Base-by-base conservation (phyloP, 306 rosid genomes). In the Dryas octopetala region DNA sequence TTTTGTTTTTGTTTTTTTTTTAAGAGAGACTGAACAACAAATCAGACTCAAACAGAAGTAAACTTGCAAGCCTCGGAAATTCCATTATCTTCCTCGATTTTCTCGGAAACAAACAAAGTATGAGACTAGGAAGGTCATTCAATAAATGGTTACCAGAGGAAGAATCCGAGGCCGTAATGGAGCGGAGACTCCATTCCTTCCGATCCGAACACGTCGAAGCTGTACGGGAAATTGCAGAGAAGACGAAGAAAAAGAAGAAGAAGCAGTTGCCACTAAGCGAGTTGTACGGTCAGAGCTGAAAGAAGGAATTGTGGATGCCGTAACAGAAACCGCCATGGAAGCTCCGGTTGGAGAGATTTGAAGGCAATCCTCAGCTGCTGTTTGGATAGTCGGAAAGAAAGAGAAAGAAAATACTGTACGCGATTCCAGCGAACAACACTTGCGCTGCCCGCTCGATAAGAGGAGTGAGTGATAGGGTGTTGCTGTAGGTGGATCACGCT, bases 281-380 rank as follows among this genome's bases (percentile, higher is more conserved):
- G 72, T 64, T 70, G 86, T 83, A 61, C 64, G 59, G 46, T 80
- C 74, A 6, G 88, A 79, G 76, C 75, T 63, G 26, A 88, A 62
- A 38, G 80, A 77, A 75, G 77, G 61, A 85, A 82, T 62, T 5
- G 81, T 26, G 46, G 91, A 84, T 0, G 89, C 62, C 19, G 97
- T 80, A 46, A 89, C 61, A 38, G 93, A 91, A 70, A 85, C 72
- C 74, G 98, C 96, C 98, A 93, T 93, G 80, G 32, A 59, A 2
- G 47, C 63, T 17, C 71, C 61, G 19, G 60, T 15, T 70, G 15
- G 47, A 11, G 40, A 26, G 43, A 44, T 58, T 45, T 2, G 1
- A 5, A 64, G 23, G 49, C 8, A 72, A 52, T 40, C 10, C 40
- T 47, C 69, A 8, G 48, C 28, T 51, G 9, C 50, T 49, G 61